Evolutionary conservation across 768 basidiomycete genomes (phyloP).

Genomic region (Pluteus cervinus): DNA sequence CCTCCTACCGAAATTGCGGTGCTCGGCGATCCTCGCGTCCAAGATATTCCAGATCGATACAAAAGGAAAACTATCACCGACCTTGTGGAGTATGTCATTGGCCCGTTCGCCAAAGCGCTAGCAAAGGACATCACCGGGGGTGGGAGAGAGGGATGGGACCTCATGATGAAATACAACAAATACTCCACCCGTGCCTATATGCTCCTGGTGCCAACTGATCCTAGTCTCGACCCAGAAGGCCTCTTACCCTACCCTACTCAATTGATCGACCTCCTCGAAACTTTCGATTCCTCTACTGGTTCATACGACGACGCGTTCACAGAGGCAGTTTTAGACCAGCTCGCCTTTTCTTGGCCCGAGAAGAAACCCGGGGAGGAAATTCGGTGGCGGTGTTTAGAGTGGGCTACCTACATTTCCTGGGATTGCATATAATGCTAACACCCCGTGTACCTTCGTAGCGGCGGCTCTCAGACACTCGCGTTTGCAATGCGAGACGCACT

Average conservation of each 20-base stretch:
- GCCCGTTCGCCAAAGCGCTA: slow-evolving; percentile 4
- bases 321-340: slow-evolving; percentile 21
- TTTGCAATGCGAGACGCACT: slow-evolving; percentile 10
- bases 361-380: too few relatives aligned
- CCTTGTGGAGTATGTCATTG: slow-evolving; percentile 2
- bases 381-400: slow-evolving; percentile 17
- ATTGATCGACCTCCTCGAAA: slow-evolving; percentile 28
- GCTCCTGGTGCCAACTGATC: slow-evolving; percentile 2
- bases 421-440: background rate
- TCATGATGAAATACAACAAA: slow-evolving; percentile 16
- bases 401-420: slow-evolving; percentile 1
- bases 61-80: slow-evolving; percentile 3
- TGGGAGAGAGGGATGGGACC: slow-evolving; percentile 16
- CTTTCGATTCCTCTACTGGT: slow-evolving; percentile 21
- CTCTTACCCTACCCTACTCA: slow-evolving; percentile 9
- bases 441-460: slow-evolving; percentile 3
- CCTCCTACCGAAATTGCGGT: background rate
- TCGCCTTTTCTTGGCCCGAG: slow-evolving; percentile 19
- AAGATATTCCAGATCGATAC: too few relatives aligned
- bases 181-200: slow-evolving; percentile 17
- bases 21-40: too few relatives aligned
- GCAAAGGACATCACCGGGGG: slow-evolving; percentile 5
- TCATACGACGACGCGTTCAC: slow-evolving; percentile 27
- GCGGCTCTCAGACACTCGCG: slow-evolving; percentile 12
- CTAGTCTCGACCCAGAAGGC: too few relatives aligned